Conservation (phyloP, 2,329 filamentous ascomycete species). For the Pseudogymnoascus sp. region DNA sequence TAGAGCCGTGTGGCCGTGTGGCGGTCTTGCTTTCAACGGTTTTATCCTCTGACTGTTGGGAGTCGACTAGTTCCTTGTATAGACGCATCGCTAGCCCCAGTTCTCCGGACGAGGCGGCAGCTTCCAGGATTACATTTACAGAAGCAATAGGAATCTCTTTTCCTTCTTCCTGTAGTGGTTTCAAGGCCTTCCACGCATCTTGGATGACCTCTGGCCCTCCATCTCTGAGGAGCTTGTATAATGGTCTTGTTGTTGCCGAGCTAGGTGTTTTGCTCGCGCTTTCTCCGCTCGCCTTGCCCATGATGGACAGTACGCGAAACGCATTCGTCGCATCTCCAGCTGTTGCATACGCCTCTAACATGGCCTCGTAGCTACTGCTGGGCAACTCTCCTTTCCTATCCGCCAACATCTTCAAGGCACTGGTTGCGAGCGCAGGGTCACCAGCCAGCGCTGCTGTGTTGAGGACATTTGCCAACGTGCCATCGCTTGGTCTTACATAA, state of each 20-base stretch:
- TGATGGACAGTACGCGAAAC: constrained; percentile 64
- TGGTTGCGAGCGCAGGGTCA: constrained; percentile 61
- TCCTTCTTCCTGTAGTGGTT: constrained; percentile 43
- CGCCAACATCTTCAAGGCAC: constrained; percentile 60
- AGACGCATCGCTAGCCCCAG: constrained; percentile 47
- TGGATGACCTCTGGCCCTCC: constrained; percentile 37
- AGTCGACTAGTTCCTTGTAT: constrained; percentile 50
- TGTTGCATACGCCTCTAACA: constrained; percentile 63
- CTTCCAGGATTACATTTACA: constrained; percentile 37
- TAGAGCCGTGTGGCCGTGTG: not conserved
- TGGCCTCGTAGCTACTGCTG: constrained; percentile 69
- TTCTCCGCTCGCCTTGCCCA: constrained; percentile 56
- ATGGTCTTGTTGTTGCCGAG: constrained; percentile 52
- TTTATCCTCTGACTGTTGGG: constrained; percentile 29
- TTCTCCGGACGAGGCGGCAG: constrained; percentile 29
- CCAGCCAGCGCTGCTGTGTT: constrained; percentile 62
- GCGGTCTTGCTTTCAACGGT: not conserved
- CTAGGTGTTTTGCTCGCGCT: constrained; percentile 33
- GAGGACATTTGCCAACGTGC: constrained; percentile 61
- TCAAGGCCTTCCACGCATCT: constrained; percentile 50
- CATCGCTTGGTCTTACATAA: constrained; percentile 56
- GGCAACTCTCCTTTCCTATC: constrained; percentile 51
- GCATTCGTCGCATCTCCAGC: constrained; percentile 57
- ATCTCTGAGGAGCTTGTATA: constrained; percentile 50
- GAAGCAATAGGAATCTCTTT: constrained; percentile 44